Base-by-base conservation (phyloP, 257 asterid species). In the Nyctanthes arbortristis region DNA sequence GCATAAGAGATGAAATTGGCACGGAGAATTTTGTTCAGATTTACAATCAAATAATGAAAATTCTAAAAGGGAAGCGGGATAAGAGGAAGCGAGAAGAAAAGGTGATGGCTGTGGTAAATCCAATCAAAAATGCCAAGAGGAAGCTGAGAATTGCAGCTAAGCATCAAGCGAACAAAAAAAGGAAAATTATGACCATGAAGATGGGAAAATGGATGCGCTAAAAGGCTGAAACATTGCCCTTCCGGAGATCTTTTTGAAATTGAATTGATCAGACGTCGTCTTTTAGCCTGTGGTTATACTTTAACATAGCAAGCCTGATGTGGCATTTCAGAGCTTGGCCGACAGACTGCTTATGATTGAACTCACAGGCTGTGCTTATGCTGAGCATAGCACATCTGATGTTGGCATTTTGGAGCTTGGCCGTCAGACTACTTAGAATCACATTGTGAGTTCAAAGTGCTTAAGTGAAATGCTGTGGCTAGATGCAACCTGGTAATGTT, bases 61-160 rank as follows among this genome's bases (percentile, higher is more conserved):
- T 63, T 67, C 80, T 91, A 27, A 87, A 87, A 77, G 80, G 45
- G 40, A 91, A 85, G 81, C 80, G 97, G 57, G 98, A 93, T 25
- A 91, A 91, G 84, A 84, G 98, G 87, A 88, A 89, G 73, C 87
- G 75, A 25, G 96, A 73, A 71, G 94, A 83, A 47, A 91, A 86
- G 82, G 69, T 85, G 4, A 87, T 87, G 89, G 96, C 97, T n/a
- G 97, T 91, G 24, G 93, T 89, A 13, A 87, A 93, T 78, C 98
- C 97, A 4, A 40, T 40, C 61, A 80, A 96, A 65, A 91, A 89
- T 20, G 98, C 98, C 59, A 91, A 93, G 90, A 87, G 98, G 76
- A 93, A 93, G 75, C 81, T 85, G 40, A 85, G 88, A 72, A 67
- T 77, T 9, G 91, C 97, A 20, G 91, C 81, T 14, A 94, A 91